phyloP scores from a whole-genome alignment of 768 basidiomycete genomes.

The Cystobasidium onofrii region DNA sequence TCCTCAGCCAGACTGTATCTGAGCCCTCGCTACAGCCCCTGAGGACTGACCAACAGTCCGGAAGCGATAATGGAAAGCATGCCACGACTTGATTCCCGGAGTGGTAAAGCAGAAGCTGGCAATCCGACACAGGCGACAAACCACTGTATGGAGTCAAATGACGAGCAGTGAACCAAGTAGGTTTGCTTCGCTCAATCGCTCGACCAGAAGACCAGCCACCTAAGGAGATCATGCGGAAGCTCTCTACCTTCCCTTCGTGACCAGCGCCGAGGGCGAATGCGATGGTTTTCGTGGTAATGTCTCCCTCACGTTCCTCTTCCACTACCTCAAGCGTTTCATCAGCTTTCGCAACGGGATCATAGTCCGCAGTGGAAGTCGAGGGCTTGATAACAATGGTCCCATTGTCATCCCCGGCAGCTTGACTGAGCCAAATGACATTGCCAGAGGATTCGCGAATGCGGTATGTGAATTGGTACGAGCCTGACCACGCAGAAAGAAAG shows the following conservation, averaged over 20 bases:
- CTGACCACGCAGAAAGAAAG: background rate
- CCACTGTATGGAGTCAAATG: background rate
- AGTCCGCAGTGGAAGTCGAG: background rate
- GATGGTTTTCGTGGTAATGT: background rate
- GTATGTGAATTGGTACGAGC: conserved; percentile 15
- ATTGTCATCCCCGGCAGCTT: conserved; percentile 23
- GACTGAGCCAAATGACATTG: conserved; percentile 10
- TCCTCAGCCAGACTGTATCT: conserved; percentile 6
- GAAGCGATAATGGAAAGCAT: conserved; percentile 17
- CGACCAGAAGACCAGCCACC: background rate
- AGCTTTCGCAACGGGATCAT: background rate
- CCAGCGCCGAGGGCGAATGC: background rate
- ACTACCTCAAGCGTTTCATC: background rate
- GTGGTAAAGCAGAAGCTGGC: conserved; percentile 18
- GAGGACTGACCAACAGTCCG: background rate
- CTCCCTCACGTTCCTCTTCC: background rate
- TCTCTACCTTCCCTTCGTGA: conserved; percentile 24
- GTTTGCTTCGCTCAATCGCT: background rate
- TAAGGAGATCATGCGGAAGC: conserved; percentile 10
- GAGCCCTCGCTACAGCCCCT: conserved; percentile 12
- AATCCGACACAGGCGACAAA: background rate
- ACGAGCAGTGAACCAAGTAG: conserved; percentile 23
- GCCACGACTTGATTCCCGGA: background rate
- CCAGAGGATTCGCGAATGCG: background rate
- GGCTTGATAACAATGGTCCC: background rate